Evolutionary conservation across 75 land plant species (phyloP).

Genomic region (Larix kaempferi): DNA sequence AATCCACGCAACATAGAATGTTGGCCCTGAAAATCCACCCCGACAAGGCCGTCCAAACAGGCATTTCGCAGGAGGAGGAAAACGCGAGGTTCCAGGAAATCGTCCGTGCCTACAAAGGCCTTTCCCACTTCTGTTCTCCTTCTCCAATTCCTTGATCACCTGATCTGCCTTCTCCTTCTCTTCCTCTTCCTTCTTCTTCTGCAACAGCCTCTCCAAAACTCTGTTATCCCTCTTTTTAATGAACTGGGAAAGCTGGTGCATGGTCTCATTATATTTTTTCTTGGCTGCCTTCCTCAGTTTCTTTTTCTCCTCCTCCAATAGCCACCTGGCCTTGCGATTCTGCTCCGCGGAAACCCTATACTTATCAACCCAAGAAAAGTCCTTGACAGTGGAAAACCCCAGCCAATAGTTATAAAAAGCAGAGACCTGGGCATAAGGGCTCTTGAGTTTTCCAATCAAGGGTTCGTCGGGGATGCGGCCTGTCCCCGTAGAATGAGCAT

Average conservation of each 20-base stretch:
- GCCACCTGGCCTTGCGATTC: slow-evolving; percentile 63
- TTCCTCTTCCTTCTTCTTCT: slow-evolving; percentile 26
- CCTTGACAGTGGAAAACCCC: too few species aligned
- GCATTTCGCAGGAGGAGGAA: too few species aligned
- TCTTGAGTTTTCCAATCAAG: slow-evolving; percentile 58
- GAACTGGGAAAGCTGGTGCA: slow-evolving; percentile 76
- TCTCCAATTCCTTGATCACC: slow-evolving; percentile 54
- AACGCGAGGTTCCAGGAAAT: too few species aligned
- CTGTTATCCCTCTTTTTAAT: slow-evolving; percentile 94
- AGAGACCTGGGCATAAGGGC: slow-evolving; percentile 56
- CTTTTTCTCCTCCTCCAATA: slow-evolving; percentile 96
- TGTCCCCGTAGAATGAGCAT: slow-evolving; percentile 39
- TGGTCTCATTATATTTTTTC: slow-evolving; percentile 79
- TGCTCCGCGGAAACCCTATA: slow-evolving; percentile 55
- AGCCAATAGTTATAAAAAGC: slow-evolving; percentile 87
- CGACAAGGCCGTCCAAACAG: too few species aligned
- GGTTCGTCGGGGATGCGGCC: slow-evolving; percentile 56
- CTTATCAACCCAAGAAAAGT: too few species aligned
- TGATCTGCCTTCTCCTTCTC: slow-evolving; percentile 48
- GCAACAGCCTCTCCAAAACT: slow-evolving; percentile 77
- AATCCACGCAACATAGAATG: too few species aligned
- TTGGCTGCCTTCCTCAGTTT: slow-evolving; percentile 79
- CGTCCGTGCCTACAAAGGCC: too few species aligned
- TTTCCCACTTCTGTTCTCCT: slow-evolving; percentile 80
- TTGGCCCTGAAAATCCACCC: too few species aligned